phyloP scores from a whole-genome alignment of 805 yeast genomes.

The Metschnikowia arizonensis region DNA sequence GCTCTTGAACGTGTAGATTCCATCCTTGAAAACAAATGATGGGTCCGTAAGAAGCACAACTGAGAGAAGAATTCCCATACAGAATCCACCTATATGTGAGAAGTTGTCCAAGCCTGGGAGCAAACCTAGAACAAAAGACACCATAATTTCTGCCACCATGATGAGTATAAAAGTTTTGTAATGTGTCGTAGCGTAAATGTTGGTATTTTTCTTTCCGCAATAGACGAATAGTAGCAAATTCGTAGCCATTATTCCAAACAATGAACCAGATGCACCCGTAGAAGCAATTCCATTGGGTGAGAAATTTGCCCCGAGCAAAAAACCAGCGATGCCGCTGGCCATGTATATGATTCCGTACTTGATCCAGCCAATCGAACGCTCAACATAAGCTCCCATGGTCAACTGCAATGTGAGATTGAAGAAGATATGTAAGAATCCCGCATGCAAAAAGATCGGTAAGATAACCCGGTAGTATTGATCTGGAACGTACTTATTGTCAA shows the following conservation, averaged over 20 bases:
- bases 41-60: slow-evolving; percentile 55
- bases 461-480: slow-evolving; percentile 67
- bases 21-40: slow-evolving; percentile 39
- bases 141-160: slow-evolving; percentile 53
- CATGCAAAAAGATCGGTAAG: slow-evolving; percentile 69
- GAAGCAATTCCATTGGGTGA: slow-evolving; percentile 63
- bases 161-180: slow-evolving; percentile 45
- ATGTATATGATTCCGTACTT: slow-evolving; percentile 54
- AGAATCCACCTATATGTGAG: slow-evolving; percentile 72
- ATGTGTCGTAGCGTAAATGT: slow-evolving; percentile 41
- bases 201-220: slow-evolving; percentile 48
- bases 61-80: slow-evolving; percentile 53
- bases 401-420: slow-evolving; percentile 61
- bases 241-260: slow-evolving; percentile 65
- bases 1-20: slow-evolving; percentile 34
- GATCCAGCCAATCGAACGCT: slow-evolving; percentile 50
- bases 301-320: slow-evolving; percentile 64
- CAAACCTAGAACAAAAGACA: slow-evolving; percentile 59
- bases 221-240: slow-evolving; percentile 53
- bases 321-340: slow-evolving; percentile 62
- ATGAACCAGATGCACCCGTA: slow-evolving; percentile 68
- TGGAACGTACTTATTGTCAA: slow-evolving; percentile 39
- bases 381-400: slow-evolving; percentile 57
- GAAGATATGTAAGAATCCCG: slow-evolving; percentile 65
- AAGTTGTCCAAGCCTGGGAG: slow-evolving; percentile 74